These are phyloP conservation scores for Penicillium longicatenatum DNA, from an alignment of 495 filamentous ascomycete genomes.

Conservation along the genomic window DNA sequence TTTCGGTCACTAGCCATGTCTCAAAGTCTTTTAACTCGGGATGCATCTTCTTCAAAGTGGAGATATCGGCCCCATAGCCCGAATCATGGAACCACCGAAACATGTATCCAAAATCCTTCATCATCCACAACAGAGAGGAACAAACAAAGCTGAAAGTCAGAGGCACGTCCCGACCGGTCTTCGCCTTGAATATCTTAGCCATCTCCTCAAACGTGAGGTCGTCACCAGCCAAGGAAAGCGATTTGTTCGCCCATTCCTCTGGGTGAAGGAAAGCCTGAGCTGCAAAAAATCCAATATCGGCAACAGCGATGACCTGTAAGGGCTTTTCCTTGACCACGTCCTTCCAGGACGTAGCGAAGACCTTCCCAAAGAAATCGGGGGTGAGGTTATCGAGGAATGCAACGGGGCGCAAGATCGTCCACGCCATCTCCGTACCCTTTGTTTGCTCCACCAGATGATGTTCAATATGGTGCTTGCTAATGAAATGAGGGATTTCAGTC, in stretches of 20 bases:
- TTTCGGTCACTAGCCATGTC: slow-evolving; percentile 62
- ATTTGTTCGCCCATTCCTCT: slow-evolving; percentile 44
- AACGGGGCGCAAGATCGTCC: slow-evolving; percentile 63
- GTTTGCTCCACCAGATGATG: slow-evolving; percentile 53
- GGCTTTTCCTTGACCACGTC: slow-evolving; percentile 49
- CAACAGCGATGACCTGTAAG: slow-evolving; percentile 58
- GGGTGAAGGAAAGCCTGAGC: slow-evolving; percentile 60
- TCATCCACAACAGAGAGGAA: slow-evolving; percentile 41
- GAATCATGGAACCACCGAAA: slow-evolving; percentile 63
- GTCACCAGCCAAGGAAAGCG: slow-evolving; percentile 60
- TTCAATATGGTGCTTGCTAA: slow-evolving; percentile 66
- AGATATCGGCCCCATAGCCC: slow-evolving; percentile 63
- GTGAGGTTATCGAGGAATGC: slow-evolving; percentile 70
- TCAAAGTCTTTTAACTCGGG: slow-evolving; percentile 59
- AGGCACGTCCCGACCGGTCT: slow-evolving; percentile 51
- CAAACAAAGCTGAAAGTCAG: slow-evolving; percentile 47
- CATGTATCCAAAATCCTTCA: slow-evolving; percentile 61
- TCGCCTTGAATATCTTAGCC: slow-evolving; percentile 50
- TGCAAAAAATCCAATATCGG: slow-evolving; percentile 66
- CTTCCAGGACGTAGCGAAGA: slow-evolving; percentile 57
- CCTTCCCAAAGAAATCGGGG: slow-evolving; percentile 58
- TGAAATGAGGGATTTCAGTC: slow-evolving; percentile 64
- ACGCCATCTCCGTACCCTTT: slow-evolving; percentile 49
- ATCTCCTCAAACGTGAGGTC: slow-evolving; percentile 55
- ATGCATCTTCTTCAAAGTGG: slow-evolving; percentile 49